Evolutionary conservation across 129 eudicot genomes (phyloP), one percentile per base, ranked within the genome.

Genomic region (Centaurea solstitialis): DNA sequence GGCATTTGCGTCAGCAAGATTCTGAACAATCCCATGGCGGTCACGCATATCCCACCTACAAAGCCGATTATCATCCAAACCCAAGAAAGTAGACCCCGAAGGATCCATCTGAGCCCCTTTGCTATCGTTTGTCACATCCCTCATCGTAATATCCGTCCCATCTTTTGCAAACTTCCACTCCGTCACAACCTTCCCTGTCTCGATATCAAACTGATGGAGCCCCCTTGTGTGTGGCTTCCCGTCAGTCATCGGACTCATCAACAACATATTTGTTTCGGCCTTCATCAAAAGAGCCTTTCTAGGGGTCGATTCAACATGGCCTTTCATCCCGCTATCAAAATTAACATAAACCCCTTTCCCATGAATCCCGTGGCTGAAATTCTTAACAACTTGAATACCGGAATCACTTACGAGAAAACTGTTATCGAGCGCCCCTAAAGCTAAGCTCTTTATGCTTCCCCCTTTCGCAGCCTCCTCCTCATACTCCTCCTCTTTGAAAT

Each of bases 21-120:
- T 80, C 91, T 95, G 98, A 59, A 95, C 99, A n/a, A 93, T 91
- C 21, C 99, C 99, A 79, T 86, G 82, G 15, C 93, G 83, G 35
- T 95, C 99, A 18, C 99, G 89, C 99, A 95, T 95, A 88, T 95
- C 99, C 99, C 99, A 95, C 76, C 98, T 86, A 40, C 99, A 95
- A 72, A 95, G 77, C 79, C 99, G 73, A 26, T 91, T 95, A 76
- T 95, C 98, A 86, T 95, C 99, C 85, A 95, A 81, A 6, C 99
- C 99, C 87, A 95, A 87, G 83, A 95, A 95, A n/a, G 99, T 95
- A 3, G 99, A 93, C 0, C 99, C 99, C 0, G 97, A 84, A 20
- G 98, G 99, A 62, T 95, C 99, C 87, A 95, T 82, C 68, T 95
- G 99, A 76, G 99, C 95, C 24, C 98, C 97, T 74, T 95, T 95